phyloP scores from a whole-genome alignment of 768 basidiomycete genomes.

The Xerocomellus chrysenteron region DNA sequence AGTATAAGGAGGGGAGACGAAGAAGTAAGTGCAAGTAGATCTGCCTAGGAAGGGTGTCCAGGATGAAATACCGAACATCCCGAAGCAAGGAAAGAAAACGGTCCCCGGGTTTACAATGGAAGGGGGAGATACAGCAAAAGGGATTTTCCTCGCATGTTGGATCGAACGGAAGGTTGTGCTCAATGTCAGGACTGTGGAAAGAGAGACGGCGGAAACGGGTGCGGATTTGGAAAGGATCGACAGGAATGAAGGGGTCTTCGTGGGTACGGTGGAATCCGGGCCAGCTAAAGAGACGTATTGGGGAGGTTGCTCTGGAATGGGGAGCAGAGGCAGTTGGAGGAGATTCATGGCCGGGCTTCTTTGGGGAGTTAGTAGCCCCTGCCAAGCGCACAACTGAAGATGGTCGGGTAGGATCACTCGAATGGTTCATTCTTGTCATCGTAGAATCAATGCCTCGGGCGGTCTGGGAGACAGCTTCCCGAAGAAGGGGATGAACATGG shows the following conservation, averaged over 20 bases:
- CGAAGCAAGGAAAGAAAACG: conserved; percentile 18
- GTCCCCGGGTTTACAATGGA: conserved; percentile 14
- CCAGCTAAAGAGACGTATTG: conserved; percentile 58
- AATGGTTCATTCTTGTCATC: conserved; percentile 2
- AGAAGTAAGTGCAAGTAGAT: conserved; percentile 51
- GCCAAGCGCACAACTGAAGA: conserved; percentile 11
- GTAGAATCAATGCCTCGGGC: conserved; percentile 12
- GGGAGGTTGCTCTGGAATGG: conserved; percentile 49
- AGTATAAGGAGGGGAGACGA: conserved; percentile 76
- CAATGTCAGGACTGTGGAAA: conserved; percentile 21
- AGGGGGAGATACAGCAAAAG: conserved; percentile 21
- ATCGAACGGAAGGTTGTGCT: conserved; percentile 18
- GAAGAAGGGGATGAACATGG: conserved; percentile 21
- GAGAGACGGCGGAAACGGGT: conserved; percentile 23
- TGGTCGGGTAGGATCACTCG: conserved; percentile 7
- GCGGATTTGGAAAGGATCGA: conserved; percentile 50
- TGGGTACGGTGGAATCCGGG: conserved; percentile 49
- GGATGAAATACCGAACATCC: conserved; percentile 24
- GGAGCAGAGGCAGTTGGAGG: conserved; percentile 31
- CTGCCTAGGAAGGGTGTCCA: conserved; percentile 44
- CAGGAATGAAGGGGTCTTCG: conserved; percentile 56
- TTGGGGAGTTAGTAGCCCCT: conserved; percentile 6
- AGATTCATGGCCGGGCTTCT: conserved; percentile 27
- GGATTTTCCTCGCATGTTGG: conserved; percentile 21
- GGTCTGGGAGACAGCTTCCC: conserved; percentile 8